phyloP scores from a whole-genome alignment of 75 land plant species.

The Sequoiadendron giganteum region DNA sequence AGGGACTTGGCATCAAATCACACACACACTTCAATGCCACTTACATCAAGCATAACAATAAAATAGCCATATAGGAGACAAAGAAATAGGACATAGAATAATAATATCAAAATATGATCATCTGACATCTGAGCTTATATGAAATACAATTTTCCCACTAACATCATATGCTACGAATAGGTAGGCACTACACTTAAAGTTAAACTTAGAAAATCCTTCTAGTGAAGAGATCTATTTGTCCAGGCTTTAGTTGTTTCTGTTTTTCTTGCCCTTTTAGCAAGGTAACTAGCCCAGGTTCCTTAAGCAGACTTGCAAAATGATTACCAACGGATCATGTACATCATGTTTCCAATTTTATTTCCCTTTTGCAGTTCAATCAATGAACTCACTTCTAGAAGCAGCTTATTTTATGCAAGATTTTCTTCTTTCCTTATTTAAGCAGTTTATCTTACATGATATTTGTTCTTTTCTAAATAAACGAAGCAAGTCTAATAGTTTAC shows the following conservation, averaged over 20 bases:
- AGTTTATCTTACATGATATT: not conserved
- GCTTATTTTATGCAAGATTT: not conserved
- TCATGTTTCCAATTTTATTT: not conserved
- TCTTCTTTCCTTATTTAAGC: not conserved
- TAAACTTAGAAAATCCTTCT: not conserved
- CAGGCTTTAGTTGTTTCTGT: not conserved
- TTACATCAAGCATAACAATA: too few species aligned
- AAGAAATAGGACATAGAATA: too few species aligned
- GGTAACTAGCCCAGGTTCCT: not conserved
- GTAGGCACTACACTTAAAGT: too few species aligned
- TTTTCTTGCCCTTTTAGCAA: not conserved
- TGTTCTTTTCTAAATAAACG: not conserved
- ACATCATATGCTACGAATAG: too few species aligned
- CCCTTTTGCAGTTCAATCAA: not conserved
- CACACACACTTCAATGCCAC: too few species aligned
- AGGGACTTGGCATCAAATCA: too few species aligned
- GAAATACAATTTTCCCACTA: too few species aligned
- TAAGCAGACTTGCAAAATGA: not conserved
- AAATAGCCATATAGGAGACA: too few species aligned
- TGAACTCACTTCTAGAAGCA: not conserved
- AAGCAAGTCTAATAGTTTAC: not conserved
- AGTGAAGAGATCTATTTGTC: not conserved
- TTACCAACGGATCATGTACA: not conserved
- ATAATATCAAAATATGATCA: too few species aligned
- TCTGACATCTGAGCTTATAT: too few species aligned